phyloP scores from a whole-genome alignment of 2,329 filamentous ascomycete genomes.

The Fusarium sp. region DNA sequence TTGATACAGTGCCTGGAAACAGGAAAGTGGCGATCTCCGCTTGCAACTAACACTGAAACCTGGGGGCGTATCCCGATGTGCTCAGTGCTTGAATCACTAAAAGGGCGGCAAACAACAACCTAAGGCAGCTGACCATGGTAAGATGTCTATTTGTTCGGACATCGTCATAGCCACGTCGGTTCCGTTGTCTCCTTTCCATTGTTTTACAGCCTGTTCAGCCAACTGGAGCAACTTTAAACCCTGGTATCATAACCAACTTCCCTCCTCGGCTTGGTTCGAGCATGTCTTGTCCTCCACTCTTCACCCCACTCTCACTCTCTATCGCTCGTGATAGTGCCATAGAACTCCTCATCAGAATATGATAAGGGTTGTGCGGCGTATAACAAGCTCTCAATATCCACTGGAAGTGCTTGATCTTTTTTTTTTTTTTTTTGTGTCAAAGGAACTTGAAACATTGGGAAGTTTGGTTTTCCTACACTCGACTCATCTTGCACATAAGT shows the following conservation, averaged over 20 bases:
- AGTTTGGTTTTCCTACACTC: background rate
- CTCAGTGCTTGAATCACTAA: conserved; percentile 15
- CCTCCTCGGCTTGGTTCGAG: conserved; percentile 23
- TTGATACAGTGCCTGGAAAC: conserved; percentile 10
- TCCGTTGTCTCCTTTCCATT: background rate
- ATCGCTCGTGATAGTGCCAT: conserved; percentile 19
- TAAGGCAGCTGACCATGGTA: conserved; percentile 24
- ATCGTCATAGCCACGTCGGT: background rate
- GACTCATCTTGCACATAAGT: background rate
- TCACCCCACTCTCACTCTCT: conserved; percentile 22
- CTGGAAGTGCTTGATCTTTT: background rate
- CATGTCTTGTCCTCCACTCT: conserved; percentile 7
- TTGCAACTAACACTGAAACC: conserved; percentile 15
- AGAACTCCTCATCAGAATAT: conserved; percentile 12
- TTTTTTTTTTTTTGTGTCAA: background rate
- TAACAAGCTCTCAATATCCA: background rate
- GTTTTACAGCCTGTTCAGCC: background rate
- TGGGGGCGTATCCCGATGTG: conserved; percentile 16
- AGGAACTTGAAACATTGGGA: background rate
- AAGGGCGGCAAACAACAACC: conserved; percentile 20
- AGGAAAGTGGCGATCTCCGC: conserved; percentile 49
- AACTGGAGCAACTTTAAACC: background rate
- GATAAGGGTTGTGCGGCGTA: conserved; percentile 22
- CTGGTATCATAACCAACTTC: conserved; percentile 1
- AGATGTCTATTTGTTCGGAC: background rate